Evolutionary conservation across 352 stramenopile genomes (phyloP).

Genomic region (Phytophthora kernoviae): DNA sequence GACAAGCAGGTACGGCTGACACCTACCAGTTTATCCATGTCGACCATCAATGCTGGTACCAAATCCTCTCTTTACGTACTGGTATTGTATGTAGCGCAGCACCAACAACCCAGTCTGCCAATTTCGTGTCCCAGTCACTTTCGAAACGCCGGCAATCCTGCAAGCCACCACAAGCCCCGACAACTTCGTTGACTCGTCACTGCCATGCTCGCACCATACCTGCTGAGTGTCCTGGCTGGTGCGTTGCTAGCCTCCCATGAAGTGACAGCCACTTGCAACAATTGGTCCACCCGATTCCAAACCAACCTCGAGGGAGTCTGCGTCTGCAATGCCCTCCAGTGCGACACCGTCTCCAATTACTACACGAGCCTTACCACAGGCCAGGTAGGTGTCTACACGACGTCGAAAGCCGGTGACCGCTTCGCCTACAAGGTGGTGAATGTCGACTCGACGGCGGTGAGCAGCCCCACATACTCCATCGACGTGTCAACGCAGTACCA

Average conservation of each 20-base stretch:
- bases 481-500: slow-evolving; percentile 49
- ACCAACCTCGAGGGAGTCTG: slow-evolving; percentile 55
- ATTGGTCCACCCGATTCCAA: slow-evolving; percentile 50
- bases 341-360: slow-evolving; percentile 40
- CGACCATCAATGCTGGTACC: no score
- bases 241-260: background rate
- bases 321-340: slow-evolving; percentile 50
- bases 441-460: slow-evolving; percentile 29
- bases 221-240: background rate
- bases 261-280: slow-evolving; percentile 21
- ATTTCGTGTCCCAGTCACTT: no score
- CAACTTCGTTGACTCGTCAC: no score
- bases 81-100: no score
- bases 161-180: no score
- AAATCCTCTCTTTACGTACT: no score
- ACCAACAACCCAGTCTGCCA: no score
- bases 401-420: slow-evolving; percentile 47
- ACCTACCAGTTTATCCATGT: no score
- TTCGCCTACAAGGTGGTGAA: slow-evolving; percentile 41
- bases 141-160: no score
- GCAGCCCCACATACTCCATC: slow-evolving; percentile 34
- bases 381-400: slow-evolving; percentile 52
- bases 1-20: no score
- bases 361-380: slow-evolving; percentile 29
- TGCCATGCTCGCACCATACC: background rate